These are phyloP conservation scores for Chytriomyces sp. DNA, from an alignment of 192 early-diverging fungal genomes.

Conservation along the genomic window DNA sequence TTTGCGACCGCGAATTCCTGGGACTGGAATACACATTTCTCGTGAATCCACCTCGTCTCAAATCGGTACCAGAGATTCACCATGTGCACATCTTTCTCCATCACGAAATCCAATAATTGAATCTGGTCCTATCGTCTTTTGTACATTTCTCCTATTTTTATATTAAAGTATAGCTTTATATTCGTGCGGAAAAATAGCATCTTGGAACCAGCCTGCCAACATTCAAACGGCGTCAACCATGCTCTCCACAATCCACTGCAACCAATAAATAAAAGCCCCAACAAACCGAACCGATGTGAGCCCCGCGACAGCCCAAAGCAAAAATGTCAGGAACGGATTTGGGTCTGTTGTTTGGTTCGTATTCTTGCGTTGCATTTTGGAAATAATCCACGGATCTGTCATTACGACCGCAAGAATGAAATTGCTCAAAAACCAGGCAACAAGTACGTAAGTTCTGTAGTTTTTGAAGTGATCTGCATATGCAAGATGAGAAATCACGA, in stretches of 20 bases:
- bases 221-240: background rate
- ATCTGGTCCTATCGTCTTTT: too few species aligned
- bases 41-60: too few species aligned
- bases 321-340: constrained; percentile 75
- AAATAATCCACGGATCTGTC: constrained; percentile 51
- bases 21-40: too few species aligned
- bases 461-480: constrained; percentile 78
- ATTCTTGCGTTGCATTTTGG: constrained; percentile 2
- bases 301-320: constrained; percentile 85
- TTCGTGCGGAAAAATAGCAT: too few species aligned
- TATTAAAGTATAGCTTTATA: too few species aligned
- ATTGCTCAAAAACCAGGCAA: constrained; percentile 78
- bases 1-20: too few species aligned
- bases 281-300: constrained; percentile 73
- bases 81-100: too few species aligned
- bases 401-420: constrained; percentile 68
- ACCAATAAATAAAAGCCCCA: constrained; percentile 69
- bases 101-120: too few species aligned
- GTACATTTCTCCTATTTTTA: too few species aligned
- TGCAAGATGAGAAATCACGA: constrained; percentile 48
- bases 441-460: constrained; percentile 49
- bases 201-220: too few species aligned
- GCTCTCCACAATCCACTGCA: constrained; percentile 20
- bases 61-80: too few species aligned
- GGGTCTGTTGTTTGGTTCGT: too few species aligned